These are phyloP conservation scores for Hypsizygus marmoreus DNA, from an alignment of 768 basidiomycete species.

Conservation along the genomic window DNA sequence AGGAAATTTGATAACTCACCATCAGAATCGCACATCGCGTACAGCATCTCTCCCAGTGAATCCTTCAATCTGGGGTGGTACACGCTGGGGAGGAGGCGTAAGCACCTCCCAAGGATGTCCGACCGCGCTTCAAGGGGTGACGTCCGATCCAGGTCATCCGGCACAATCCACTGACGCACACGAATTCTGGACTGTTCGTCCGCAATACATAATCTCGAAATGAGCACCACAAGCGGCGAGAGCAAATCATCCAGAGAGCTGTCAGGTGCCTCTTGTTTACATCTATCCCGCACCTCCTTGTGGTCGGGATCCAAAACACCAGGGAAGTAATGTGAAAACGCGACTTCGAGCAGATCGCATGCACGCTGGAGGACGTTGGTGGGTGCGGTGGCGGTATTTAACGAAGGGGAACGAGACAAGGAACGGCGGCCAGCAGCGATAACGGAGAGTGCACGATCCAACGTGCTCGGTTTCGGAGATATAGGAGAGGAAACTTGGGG, in stretches of 20 bases:
- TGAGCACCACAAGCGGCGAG: slow-evolving; percentile 73
- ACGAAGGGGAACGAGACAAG: slow-evolving; percentile 50
- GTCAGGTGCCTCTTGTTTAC: slow-evolving; percentile 49
- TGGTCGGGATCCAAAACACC: slow-evolving; percentile 67
- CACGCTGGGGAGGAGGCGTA: slow-evolving; percentile 75
- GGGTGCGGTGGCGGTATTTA: slow-evolving; percentile 30
- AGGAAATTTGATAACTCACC: slow-evolving; percentile 28
- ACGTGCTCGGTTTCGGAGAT: slow-evolving; percentile 42
- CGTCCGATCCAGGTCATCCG: slow-evolving; percentile 79
- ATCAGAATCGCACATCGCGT: slow-evolving; percentile 78
- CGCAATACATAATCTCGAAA: slow-evolving; percentile 69
- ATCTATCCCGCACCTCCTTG: slow-evolving; percentile 51
- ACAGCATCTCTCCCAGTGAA: slow-evolving; percentile 86
- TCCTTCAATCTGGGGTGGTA: slow-evolving; percentile 75
- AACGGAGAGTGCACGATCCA: slow-evolving; percentile 62
- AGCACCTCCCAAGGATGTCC: slow-evolving; percentile 75
- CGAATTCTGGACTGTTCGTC: slow-evolving; percentile 58
- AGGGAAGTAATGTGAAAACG: slow-evolving; percentile 65
- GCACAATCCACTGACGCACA: slow-evolving; percentile 71
- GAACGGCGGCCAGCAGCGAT: slow-evolving; percentile 54
- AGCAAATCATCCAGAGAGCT: slow-evolving; percentile 75
- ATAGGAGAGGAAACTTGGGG: slow-evolving; percentile 23
- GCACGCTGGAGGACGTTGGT: slow-evolving; percentile 63
- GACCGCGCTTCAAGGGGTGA: slow-evolving; percentile 70
- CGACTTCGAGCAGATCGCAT: slow-evolving; percentile 66